These are phyloP conservation scores for Globisporangium abappressorium DNA, from an alignment of 352 stramenopile species.

Conservation along the genomic window DNA sequence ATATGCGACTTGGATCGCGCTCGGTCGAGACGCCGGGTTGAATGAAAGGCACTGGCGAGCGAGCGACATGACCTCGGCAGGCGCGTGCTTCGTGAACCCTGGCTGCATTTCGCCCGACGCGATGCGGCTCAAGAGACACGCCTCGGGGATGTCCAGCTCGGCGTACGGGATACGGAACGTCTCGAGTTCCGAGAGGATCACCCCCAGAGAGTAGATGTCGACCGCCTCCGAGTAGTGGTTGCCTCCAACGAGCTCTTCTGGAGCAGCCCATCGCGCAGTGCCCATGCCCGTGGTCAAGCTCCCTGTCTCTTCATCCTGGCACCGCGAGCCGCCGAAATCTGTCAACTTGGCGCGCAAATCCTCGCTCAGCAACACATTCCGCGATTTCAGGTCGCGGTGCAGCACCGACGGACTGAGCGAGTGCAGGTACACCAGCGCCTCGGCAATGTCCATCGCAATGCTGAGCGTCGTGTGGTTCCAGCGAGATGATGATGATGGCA, in stretches of 20 bases:
- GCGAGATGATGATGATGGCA: neutral
- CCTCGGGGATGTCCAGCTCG: conserved; percentile 32
- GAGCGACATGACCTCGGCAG: conserved; percentile 28
- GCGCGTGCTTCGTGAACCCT: conserved; percentile 21
- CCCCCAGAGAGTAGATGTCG: conserved; percentile 61
- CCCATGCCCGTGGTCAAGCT: conserved; percentile 42
- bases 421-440: conserved; percentile 36
- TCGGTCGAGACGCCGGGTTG: conserved; percentile 29
- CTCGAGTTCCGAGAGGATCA: conserved; percentile 57
- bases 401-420: conserved; percentile 23
- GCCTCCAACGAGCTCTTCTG: conserved; percentile 57
- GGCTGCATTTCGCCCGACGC: conserved; percentile 27
- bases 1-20: conserved; percentile 37
- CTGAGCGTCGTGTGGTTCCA: conserved; percentile 17
- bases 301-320: conserved; percentile 25
- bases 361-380: conserved; percentile 28
- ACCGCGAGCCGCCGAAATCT: conserved; percentile 46
- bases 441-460: conserved; percentile 24
- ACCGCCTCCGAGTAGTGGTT: conserved; percentile 50
- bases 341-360: conserved; percentile 38
- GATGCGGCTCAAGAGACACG: conserved; percentile 39
- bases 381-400: conserved; percentile 21
- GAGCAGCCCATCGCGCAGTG: conserved; percentile 62
- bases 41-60: conserved; percentile 36
- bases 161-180: conserved; percentile 48